A percentile compares a stretch with the other conserved stretches of the same genome.
These are phyloP conservation scores for Candida glucosophila DNA, from an alignment of 1,139 yeast species.

Conservation along the genomic window DNA sequence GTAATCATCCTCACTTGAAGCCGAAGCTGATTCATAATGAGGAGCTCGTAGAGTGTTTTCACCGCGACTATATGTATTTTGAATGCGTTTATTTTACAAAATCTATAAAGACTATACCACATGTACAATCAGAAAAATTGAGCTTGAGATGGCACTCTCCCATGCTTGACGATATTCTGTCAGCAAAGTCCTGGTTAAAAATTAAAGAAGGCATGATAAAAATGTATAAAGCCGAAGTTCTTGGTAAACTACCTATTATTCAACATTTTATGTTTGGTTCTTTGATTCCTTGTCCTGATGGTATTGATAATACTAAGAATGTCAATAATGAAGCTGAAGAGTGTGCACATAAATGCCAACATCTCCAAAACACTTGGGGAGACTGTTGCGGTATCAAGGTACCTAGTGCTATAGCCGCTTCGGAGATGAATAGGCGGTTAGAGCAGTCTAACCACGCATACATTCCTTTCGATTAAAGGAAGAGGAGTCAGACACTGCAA, in stretches of 20 bases:
- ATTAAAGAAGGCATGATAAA: conserved; percentile 92
- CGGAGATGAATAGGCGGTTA: conserved; percentile 44
- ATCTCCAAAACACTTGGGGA: conserved; percentile 70
- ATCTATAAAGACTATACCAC: conserved; percentile 64
- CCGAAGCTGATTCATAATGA: conserved; percentile 82
- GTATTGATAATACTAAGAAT: conserved; percentile 33
- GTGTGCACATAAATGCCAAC: too few relatives aligned
- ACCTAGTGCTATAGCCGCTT: conserved; percentile 93
- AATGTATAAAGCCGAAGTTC: conserved; percentile 91
- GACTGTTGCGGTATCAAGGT: conserved; percentile 97
- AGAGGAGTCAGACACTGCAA: conserved; percentile 1
- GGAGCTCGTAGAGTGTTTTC: conserved; percentile 76
- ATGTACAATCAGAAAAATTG: conserved; percentile 20
- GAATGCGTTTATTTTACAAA: conserved; percentile 84
- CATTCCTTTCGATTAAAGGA: conserved; percentile 75
- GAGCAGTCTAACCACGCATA: conserved; percentile 36
- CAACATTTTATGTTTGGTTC: conserved; percentile 88
- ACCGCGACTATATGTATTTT: conserved; percentile 71
- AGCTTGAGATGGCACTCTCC: conserved; percentile 95
- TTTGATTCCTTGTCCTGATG: conserved; percentile 62
- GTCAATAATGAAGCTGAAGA: conserved; percentile 16
- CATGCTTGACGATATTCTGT: conserved; percentile 91
- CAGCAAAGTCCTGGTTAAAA: conserved; percentile 84
- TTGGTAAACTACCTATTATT: conserved; percentile 81
- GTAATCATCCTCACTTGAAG: conserved; percentile 69